These are phyloP conservation scores for Ailanthus altissimus DNA, from an alignment of 345 rosid species.

Conservation along the genomic window DNA sequence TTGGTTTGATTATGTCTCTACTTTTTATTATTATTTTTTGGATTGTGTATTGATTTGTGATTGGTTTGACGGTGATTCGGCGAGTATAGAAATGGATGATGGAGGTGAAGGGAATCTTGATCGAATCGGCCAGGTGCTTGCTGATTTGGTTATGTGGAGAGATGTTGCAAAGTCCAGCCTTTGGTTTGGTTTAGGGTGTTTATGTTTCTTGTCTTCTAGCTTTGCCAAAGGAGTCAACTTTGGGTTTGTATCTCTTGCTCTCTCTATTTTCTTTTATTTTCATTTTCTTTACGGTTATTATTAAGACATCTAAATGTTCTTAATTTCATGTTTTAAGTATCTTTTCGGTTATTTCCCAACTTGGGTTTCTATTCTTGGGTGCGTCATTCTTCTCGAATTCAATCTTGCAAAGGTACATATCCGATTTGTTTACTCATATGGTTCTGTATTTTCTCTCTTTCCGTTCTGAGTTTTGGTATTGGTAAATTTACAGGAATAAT, in stretches of 20 bases:
- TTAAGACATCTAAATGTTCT: slow-evolving; percentile 13
- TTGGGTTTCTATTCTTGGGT: slow-evolving; percentile 78
- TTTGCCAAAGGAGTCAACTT: slow-evolving; percentile 73
- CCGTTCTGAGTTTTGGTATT: slow-evolving; percentile 1
- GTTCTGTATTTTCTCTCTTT: background rate
- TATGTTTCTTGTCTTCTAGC: slow-evolving; percentile 81
- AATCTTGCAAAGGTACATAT: slow-evolving; percentile 58
- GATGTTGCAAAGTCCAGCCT: slow-evolving; percentile 82
- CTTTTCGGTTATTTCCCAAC: slow-evolving; percentile 64
- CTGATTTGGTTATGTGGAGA: slow-evolving; percentile 78
- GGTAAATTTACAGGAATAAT: slow-evolving; percentile 41
- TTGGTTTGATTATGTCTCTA: slow-evolving; percentile 7
- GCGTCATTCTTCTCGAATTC: slow-evolving; percentile 82
- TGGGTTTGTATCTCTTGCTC: slow-evolving; percentile 45
- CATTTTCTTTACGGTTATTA: background rate
- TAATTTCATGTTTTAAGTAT: slow-evolving; percentile 49
- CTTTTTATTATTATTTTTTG: background rate
- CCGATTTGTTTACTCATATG: background rate
- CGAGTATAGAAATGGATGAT: slow-evolving; percentile 46
- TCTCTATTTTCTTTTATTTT: slow-evolving; percentile 9
- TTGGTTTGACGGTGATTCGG: background rate
- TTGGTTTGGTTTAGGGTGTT: slow-evolving; percentile 86
- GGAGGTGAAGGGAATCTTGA: slow-evolving; percentile 56
- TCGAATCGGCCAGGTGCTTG: slow-evolving; percentile 46
- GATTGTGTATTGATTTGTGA: slow-evolving; percentile 4